These are phyloP conservation scores for Capsella bursapastoris DNA, from an alignment of 345 rosid species.

Conservation along the genomic window DNA sequence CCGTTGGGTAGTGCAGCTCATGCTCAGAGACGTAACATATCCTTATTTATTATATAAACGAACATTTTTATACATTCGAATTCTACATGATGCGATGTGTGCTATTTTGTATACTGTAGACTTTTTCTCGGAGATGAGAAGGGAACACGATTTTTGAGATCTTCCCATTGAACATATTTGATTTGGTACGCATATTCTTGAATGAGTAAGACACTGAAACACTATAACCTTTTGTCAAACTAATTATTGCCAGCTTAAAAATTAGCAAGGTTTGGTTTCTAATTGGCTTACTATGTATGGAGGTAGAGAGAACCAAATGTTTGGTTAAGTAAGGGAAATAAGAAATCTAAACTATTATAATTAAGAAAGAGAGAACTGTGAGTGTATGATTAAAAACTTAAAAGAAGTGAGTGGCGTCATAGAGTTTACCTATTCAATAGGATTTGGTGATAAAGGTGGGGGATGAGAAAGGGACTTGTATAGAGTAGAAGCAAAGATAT, in stretches of 20 bases:
- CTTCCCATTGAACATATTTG: constrained; percentile 2
- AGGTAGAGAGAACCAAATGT: constrained; percentile 12
- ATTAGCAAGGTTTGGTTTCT: not conserved
- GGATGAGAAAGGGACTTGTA: constrained; percentile 41
- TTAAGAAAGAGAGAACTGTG: not conserved
- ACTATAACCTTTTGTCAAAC: not conserved
- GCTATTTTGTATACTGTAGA: not conserved
- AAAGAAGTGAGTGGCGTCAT: constrained; percentile 29
- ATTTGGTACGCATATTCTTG: constrained; percentile 25
- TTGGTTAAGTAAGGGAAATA: constrained; percentile 13
- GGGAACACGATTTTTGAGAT: constrained; percentile 36
- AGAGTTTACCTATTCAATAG: constrained; percentile 39
- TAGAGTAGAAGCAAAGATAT: constrained; percentile 36
- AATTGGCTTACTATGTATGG: not conserved
- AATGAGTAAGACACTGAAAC: constrained; percentile 16
- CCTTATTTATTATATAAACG: not conserved
- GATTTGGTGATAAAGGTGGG: constrained; percentile 38
- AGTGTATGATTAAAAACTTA: not conserved
- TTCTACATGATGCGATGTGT: constrained; percentile 22
- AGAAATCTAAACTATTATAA: constrained; percentile 5
- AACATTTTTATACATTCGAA: not conserved
- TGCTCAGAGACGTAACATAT: constrained; percentile 35
- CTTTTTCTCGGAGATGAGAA: constrained; percentile 13
- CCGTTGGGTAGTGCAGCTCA: constrained; percentile 42
- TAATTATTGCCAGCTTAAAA: not conserved